Conservation (phyloP, 441 rosid species). For the Aleurites moluccanus region DNA sequence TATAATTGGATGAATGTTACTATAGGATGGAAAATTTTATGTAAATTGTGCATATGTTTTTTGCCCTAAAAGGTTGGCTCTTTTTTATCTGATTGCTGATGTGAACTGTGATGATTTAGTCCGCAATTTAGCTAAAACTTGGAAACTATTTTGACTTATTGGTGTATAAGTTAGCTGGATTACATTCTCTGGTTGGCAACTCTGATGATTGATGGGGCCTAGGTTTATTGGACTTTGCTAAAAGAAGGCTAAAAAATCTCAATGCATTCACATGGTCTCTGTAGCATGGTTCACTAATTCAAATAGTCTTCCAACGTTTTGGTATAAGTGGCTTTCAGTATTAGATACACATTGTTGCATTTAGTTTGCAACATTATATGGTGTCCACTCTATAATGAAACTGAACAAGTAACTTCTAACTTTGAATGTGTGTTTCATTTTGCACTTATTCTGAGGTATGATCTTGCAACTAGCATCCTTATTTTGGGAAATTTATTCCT, state of each 20-base stretch:
- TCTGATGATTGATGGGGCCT: neutral
- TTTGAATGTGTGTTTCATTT: no score
- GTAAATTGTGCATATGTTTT: neutral
- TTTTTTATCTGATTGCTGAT: neutral
- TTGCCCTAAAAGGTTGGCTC: neutral
- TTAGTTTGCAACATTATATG: neutral
- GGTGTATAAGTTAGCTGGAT: neutral
- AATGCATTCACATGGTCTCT: neutral
- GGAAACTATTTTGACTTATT: neutral
- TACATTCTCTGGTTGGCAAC: neutral
- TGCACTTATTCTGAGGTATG: neutral
- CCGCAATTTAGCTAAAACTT: neutral
- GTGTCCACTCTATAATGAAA: neutral
- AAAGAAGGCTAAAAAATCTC: neutral
- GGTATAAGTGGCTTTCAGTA: neutral
- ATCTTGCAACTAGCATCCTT: neutral
- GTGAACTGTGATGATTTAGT: neutral
- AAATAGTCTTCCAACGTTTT: neutral
- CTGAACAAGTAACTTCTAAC: no score
- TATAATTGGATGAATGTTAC: neutral
- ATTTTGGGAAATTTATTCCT: neutral
- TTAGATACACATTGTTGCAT: neutral
- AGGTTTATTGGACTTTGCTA: neutral
- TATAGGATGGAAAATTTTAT: neutral
- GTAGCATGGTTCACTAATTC: constrained; percentile 2